Evolutionary conservation across 202 grass and related monocot genomes (phyloP).

Genomic region (Digitaria exilis): DNA sequence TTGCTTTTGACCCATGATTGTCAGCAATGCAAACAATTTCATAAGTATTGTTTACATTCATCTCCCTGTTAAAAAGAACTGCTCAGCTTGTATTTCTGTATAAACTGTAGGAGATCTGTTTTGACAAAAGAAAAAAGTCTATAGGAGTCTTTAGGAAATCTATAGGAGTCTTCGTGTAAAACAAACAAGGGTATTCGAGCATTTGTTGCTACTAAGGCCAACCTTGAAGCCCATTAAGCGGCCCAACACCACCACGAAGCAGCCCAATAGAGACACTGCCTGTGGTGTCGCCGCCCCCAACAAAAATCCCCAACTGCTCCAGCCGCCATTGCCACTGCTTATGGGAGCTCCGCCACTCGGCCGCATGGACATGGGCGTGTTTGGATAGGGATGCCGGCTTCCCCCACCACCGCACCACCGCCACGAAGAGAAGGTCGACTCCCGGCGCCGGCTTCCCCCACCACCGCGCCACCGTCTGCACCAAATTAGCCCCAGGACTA

Average conservation of each 20-base stretch:
- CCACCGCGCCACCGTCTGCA: no score
- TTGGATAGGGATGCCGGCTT: no score
- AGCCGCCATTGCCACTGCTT: neutral
- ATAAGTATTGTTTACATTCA: neutral
- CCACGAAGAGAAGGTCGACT: no score
- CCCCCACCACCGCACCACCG: no score
- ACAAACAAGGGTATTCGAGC: no score
- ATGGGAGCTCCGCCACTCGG: neutral
- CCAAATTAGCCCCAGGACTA: no score
- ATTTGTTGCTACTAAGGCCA: neutral
- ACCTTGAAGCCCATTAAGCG: neutral
- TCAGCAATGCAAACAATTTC: neutral
- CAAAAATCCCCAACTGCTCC: neutral
- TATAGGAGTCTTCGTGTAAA: no score
- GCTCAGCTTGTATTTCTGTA: neutral
- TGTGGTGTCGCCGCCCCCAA: neutral
- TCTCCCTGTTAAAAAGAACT: neutral
- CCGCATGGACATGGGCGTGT: neutral
- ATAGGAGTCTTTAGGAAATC: no score
- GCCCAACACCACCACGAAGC: neutral
- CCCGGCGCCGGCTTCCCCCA: no score
- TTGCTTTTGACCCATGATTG: neutral
- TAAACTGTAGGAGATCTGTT: neutral
- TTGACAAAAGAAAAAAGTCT: no score
- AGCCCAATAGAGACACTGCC: neutral